These are phyloP conservation scores for Barnettozyma botsteinii DNA, from an alignment of 805 yeast genomes.

Conservation along the genomic window DNA sequence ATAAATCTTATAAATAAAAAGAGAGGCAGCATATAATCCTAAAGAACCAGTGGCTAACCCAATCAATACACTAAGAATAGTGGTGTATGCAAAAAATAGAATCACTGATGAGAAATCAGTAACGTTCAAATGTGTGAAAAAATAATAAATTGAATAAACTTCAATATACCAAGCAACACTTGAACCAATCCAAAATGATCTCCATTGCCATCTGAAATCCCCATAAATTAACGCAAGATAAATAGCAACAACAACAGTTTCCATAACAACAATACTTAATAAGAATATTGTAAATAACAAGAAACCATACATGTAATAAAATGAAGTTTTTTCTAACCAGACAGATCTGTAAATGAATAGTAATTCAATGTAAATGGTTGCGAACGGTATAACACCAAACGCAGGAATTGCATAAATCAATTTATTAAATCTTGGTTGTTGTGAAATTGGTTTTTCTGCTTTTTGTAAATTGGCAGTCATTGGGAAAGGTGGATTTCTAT, in stretches of 20 bases:
- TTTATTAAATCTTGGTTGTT: constrained; percentile 30
- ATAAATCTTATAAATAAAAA: constrained; percentile 60
- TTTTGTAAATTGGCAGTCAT: constrained; percentile 15
- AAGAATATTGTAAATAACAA: constrained; percentile 55
- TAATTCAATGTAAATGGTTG: constrained; percentile 74
- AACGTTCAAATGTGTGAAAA: constrained; percentile 49
- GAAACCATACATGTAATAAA: constrained; percentile 77
- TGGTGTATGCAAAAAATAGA: constrained; percentile 67
- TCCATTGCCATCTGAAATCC: constrained; percentile 77
- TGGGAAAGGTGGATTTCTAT: constrained; percentile 24
- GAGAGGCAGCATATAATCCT: constrained; percentile 59
- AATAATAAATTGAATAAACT: constrained; percentile 63
- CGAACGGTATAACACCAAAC: constrained; percentile 74
- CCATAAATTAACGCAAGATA: constrained; percentile 55
- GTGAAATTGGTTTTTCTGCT: constrained; percentile 25
- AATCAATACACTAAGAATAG: constrained; percentile 53
- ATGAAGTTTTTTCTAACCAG: constrained; percentile 76
- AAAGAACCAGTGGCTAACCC: constrained; percentile 74
- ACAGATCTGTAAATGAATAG: constrained; percentile 66
- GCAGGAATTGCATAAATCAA: constrained; percentile 31
- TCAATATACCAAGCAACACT: constrained; percentile 70
- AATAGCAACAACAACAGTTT: constrained; percentile 64
- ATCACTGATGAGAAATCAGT: constrained; percentile 62
- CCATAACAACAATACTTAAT: constrained; percentile 57
- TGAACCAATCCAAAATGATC: constrained; percentile 62